A percentile compares a stretch with the other conserved stretches of the same genome.
These are phyloP conservation scores for Zygoascus biomembranicola DNA, from an alignment of 805 yeast species.

Conservation along the genomic window DNA sequence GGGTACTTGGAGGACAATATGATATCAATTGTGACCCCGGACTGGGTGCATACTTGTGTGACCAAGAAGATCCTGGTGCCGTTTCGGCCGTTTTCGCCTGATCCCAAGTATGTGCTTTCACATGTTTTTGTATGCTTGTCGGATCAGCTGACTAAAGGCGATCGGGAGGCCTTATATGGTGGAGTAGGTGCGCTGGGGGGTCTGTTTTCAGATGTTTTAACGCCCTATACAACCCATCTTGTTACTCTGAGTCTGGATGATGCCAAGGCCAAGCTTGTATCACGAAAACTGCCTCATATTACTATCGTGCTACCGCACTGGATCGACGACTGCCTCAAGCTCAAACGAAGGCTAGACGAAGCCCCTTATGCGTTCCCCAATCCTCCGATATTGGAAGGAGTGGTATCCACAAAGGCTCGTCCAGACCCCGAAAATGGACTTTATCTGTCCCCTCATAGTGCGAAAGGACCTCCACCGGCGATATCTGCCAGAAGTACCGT, in stretches of 20 bases:
- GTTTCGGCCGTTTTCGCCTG: constrained; percentile 60
- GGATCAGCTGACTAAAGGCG: constrained; percentile 43
- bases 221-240: constrained; percentile 71
- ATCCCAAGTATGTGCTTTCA: constrained; percentile 56
- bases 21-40: constrained; percentile 57
- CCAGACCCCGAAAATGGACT: background rate
- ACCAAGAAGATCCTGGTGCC: constrained; percentile 37
- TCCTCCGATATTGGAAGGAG: constrained; percentile 17
- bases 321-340: constrained; percentile 62
- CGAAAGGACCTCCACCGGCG: background rate
- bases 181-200: constrained; percentile 77
- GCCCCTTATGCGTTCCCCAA: constrained; percentile 42
- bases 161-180: constrained; percentile 57
- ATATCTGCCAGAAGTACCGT: constrained; percentile 12
- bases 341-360: constrained; percentile 44
- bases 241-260: constrained; percentile 44
- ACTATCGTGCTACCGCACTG: constrained; percentile 64
- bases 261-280: constrained; percentile 37
- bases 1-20: constrained; percentile 39
- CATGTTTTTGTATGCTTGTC: constrained; percentile 55
- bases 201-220: constrained; percentile 50
- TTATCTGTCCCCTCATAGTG: background rate
- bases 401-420: constrained; percentile 1
- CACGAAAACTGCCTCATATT: constrained; percentile 17
- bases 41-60: constrained; percentile 51